Evolutionary conservation across 164 flowering plant species (phyloP).

Genomic region (Berberis vulgaris): DNA sequence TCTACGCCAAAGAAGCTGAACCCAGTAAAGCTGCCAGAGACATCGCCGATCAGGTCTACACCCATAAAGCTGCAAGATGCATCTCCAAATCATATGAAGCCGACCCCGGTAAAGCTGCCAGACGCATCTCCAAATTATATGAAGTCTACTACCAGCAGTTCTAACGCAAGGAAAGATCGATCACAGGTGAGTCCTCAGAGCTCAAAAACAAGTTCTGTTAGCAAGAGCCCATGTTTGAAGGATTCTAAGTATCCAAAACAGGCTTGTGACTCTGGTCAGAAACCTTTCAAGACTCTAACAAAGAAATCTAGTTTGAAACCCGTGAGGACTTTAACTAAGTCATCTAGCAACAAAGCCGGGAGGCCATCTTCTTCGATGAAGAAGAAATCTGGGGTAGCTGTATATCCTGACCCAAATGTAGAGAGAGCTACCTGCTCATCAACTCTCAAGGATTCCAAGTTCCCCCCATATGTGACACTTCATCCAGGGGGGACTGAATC

Average conservation of each 20-base stretch:
- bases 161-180: conserved; percentile 29
- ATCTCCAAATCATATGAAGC: too few relatives aligned
- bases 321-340: conserved; percentile 25
- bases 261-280: conserved; percentile 17
- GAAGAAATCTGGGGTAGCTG: conserved; percentile 24
- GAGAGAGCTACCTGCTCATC: conserved; percentile 76
- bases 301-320: conserved; percentile 29
- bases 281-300: conserved; percentile 16
- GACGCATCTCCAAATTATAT: conserved; percentile 34
- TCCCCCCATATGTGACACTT: conserved; percentile 24
- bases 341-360: conserved; percentile 9
- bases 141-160: conserved; percentile 37
- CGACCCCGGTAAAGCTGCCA: conserved; percentile 8
- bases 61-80: too few relatives aligned
- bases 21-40: too few relatives aligned
- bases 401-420: conserved; percentile 12
- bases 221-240: conserved; percentile 1
- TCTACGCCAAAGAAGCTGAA: conserved; percentile 8
- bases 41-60: too few relatives aligned
- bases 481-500: conserved; percentile 32
- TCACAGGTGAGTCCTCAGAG: conserved; percentile 27
- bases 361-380: conserved; percentile 21
- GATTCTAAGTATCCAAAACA: background rate
- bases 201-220: conserved; percentile 16
- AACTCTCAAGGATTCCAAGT: conserved; percentile 51